Base-by-base conservation (phyloP, 2,329 filamentous ascomycete genomes). In the Simplicillium sp. region DNA sequence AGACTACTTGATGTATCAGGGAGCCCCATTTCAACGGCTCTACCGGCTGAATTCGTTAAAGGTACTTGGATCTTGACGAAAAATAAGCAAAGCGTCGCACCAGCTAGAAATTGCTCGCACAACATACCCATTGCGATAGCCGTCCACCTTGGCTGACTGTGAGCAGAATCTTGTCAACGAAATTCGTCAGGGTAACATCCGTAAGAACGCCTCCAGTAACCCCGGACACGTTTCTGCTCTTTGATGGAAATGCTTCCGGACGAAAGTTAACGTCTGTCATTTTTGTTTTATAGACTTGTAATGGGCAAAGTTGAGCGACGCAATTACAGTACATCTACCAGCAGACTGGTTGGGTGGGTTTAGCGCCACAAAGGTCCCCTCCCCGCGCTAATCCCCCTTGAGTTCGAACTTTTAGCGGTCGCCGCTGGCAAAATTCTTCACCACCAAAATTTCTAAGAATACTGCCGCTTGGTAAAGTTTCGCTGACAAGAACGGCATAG, bases 131-230 rank as follows among this genome's bases (percentile, higher is more conserved):
- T 71, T 97, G 92, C 15, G 86, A 84, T 36, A 97, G 66, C 44
- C 82, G 77, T 7, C 89, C 90, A 46, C 82, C 77, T 64, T 97
- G 92, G 1, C 85, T 86, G 44, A 97, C 74, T 1, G 88, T 96
- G 47, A 98, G 68, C 52, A 98, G 66, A 52, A 98, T 87, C 62
- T 87, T 94, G 72, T 97, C 92, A 8, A 81, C 73, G 62, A 97
- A 97, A 52, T 72, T 77, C 40, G 88, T 69, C 11, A 73, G 73
- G 32, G 78, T 80, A 29, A 86, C 81, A 48, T 87, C 79, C 2
- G 92, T 97, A 29, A 71, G 60, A 16, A 82, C 60, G 25, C 78
- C 80, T 46, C 82, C 77, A 46, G 96, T 77, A 3, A 68, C 57
- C 3, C 82, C 81, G 2, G 70, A 68, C 12, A 69, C 70, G 45